Evolutionary conservation across 2,329 filamentous ascomycete species (phyloP), one percentile per base, ranked within the genome.

Genomic region (Stachybotrys chartarum): DNA sequence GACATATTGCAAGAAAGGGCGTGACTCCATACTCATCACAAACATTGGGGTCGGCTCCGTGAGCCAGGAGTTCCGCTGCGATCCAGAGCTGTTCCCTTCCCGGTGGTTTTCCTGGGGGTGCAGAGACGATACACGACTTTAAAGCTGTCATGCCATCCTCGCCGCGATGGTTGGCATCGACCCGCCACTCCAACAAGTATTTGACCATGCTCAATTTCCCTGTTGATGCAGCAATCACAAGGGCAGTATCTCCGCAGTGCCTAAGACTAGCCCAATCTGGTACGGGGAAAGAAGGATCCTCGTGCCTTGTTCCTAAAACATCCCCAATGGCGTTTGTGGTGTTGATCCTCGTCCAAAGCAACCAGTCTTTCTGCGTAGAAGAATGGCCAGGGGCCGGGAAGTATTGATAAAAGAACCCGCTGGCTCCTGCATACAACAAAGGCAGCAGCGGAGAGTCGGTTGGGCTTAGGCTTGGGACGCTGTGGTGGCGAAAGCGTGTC

Each of bases 211-310:
- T 50, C 6, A 51, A 46, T 3, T 55, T 51, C 16, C 57, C 57
- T 7, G 46, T 59, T 8, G 53, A 52, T 6, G 57, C 59, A 24
- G 61, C 62, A 32, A 54, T 50, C 57, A 63, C 62, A 2, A 64
- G 48, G 3, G 55, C 31, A 2, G 55, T 59, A 14, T 60, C 54
- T 1, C 56, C 55, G 2, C 48, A 10, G 2, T 53, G 54, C 12
- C 7, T 55, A 12, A 55, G 45, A 6, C 48, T 44, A 5, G 46
- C 47, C 56, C 54, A 58, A 6, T 44, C 30, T 16, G 30, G 30
- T 14, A 39, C 3, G 32, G 51, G 1, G 17, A 42, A 16, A n/a
- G 17, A 11, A 6, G 32, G 32, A 5, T 42, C 17, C 17, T 42
- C 5, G 5, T 52, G 32, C 32, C 18, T 44, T 44, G 32, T 10